Percentiles rank a stretch among this genome's conserved stretches.
Evolutionary conservation across 352 stramenopile species (phyloP).

Genomic region (Pythium phragmiticola): DNA sequence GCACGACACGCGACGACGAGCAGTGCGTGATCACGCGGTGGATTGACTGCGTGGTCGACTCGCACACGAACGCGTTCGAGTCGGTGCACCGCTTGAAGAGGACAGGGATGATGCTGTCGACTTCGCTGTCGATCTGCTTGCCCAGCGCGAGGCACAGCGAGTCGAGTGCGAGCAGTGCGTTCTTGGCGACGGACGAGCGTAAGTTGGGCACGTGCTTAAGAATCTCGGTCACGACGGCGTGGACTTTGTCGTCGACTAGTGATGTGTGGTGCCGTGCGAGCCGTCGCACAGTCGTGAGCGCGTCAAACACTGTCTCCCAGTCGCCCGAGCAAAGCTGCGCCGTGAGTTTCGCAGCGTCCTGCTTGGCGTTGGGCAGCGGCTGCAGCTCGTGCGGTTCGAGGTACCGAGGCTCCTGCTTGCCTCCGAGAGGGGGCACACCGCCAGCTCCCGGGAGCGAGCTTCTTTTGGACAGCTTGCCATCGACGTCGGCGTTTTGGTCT

Average conservation of each 20-base stretch:
- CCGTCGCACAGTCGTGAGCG: slow-evolving; percentile 53
- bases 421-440: neutral
- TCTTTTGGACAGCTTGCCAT: slow-evolving; percentile 5
- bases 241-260: slow-evolving; percentile 48
- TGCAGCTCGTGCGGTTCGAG: slow-evolving; percentile 59
- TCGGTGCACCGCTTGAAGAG: slow-evolving; percentile 67
- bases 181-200: slow-evolving; percentile 73
- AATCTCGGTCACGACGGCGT: slow-evolving; percentile 44
- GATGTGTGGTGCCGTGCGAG: slow-evolving; percentile 49
- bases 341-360: slow-evolving; percentile 43
- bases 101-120: slow-evolving; percentile 57
- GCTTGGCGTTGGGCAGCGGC: slow-evolving; percentile 54
- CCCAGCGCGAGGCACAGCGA: slow-evolving; percentile 48
- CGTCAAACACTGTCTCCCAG: slow-evolving; percentile 70
- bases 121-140: slow-evolving; percentile 51
- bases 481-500: neutral
- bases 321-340: slow-evolving; percentile 38
- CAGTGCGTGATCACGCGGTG: slow-evolving; percentile 55
- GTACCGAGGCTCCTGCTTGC: slow-evolving; percentile 68
- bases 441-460: neutral
- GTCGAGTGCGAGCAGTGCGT: slow-evolving; percentile 69
- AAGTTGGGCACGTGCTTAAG: slow-evolving; percentile 67
- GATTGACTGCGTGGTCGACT: slow-evolving; percentile 48
- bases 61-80: slow-evolving; percentile 76
- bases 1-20: slow-evolving; percentile 46